A percentile compares a stretch with the other conserved stretches of the same genome.
Conservation (phyloP, 1,139 yeast genomes). For the Suhomyces guaymorum region DNA sequence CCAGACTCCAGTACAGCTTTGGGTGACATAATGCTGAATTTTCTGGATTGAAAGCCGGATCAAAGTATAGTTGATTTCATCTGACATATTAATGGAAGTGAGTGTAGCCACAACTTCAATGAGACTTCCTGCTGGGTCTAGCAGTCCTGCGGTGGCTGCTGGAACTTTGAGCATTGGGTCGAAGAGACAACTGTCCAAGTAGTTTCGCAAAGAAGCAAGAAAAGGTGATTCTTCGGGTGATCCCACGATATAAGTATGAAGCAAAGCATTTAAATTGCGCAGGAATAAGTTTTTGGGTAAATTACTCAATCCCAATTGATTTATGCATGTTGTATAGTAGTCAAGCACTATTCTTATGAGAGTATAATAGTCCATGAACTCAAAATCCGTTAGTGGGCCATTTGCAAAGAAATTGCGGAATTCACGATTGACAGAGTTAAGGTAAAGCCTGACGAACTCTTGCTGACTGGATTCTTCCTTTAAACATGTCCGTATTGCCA, state of each 20-base stretch:
- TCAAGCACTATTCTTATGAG: conserved; percentile 18
- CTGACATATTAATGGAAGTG: conserved; percentile 30
- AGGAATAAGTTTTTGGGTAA: conserved; percentile 24
- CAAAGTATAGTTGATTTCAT: conserved; percentile 39
- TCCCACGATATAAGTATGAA: conserved; percentile 20
- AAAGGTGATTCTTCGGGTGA: not conserved
- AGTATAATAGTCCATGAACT: conserved; percentile 15
- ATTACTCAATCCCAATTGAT: conserved; percentile 23
- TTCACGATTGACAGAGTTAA: conserved; percentile 30
- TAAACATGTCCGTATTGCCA: conserved; percentile 42
- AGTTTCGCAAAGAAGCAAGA: conserved; percentile 11
- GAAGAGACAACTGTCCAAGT: conserved; percentile 12
- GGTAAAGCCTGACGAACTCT: conserved; percentile 38
- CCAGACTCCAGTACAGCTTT: conserved; percentile 43
- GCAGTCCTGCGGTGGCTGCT: not conserved
- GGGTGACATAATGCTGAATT: conserved; percentile 38
- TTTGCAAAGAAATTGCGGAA: conserved; percentile 12
- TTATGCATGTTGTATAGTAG: conserved; percentile 21
- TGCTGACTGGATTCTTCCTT: conserved; percentile 36
- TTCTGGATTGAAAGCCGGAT: conserved; percentile 43
- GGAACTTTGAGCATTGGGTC: conserved; percentile 5
- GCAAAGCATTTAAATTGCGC: conserved; percentile 30
- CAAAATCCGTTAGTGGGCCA: conserved; percentile 7
- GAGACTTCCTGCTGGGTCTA: conserved; percentile 9
- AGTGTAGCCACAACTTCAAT: conserved; percentile 20